Base-by-base conservation (phyloP, 2,329 filamentous ascomycete genomes). In the Fusarium ambrosium region DNA sequence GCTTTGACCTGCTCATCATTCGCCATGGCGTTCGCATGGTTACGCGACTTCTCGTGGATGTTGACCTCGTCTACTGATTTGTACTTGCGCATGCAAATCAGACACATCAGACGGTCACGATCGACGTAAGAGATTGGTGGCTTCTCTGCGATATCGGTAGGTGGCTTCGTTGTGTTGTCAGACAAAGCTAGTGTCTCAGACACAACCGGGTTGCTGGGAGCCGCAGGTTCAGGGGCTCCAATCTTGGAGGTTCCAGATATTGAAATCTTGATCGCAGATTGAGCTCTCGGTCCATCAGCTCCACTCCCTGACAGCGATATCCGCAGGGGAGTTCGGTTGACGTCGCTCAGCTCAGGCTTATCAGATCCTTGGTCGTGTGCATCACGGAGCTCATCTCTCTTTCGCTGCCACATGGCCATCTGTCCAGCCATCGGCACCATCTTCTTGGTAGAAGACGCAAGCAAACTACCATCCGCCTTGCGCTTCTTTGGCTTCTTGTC, bases 121-220 rank as follows among this genome's bases (percentile, higher is more conserved):
- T 94, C 91, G 7, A 90, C 88, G 73, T 89, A 94, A 0, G 90
- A 92, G 7, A 82, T 72, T 65, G 69, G 20, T 8, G 60, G 27
- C 14, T 77, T 70, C 29, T 62, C 64, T 7, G 64, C 56, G 6
- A 62, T 4, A 32, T 55, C 45, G 4, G 53, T 39, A 5, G 27
- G 64, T 24, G 64, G 43, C 24, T 58, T 65, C 0, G 39, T 37
- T 13, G 73, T 59, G 2, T 43, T 66, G 29, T 66, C 48, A 16
- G 67, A 41, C 18, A 56, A 55, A 5, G 36, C 60, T 9, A 41
- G 48, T 5, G 70, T 68, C 6, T 73, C 73, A 4, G 74, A 39
- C 8, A 71, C 64, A n/a, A 62, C 41, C 3, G 73, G 64, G 41
- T 76, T 71, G 45, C 66, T 62, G 2, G 61, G 43, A 16, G 32